Evolutionary conservation across 352 stramenopile species (phyloP).

Genomic region (Peronospora farinosa): DNA sequence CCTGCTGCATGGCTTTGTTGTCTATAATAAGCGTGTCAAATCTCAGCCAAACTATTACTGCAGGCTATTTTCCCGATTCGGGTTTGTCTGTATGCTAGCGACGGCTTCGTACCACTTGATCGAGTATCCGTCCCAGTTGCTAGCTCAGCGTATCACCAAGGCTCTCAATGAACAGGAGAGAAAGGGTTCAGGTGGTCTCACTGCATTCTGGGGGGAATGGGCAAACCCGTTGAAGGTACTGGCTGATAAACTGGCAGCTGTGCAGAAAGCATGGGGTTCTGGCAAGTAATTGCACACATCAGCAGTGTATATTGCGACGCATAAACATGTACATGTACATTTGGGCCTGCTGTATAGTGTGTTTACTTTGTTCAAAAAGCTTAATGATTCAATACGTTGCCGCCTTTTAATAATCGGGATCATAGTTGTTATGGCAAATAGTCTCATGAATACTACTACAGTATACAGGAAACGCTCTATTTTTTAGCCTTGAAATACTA

Average conservation of each 20-base stretch:
- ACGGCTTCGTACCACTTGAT: constrained; percentile 34
- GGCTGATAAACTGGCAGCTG: constrained; percentile 12
- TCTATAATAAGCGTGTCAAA: constrained; percentile 23
- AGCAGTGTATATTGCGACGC: constrained; percentile 11
- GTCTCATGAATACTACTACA: no score
- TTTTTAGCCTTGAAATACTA: no score
- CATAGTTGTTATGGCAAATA: no score
- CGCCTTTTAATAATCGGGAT: no score
- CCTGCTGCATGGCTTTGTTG: constrained; percentile 40
- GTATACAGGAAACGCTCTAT: no score
- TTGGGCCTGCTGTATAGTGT: no score
- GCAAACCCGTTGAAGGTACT: constrained; percentile 22
- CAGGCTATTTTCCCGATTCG: constrained; percentile 28
- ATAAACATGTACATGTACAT: background rate
- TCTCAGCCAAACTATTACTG: constrained; percentile 31
- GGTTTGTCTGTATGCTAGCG: constrained; percentile 24
- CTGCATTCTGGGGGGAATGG: constrained; percentile 22
- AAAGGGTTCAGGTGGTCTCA: constrained; percentile 15
- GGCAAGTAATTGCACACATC: constrained; percentile 13
- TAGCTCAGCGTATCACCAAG: constrained; percentile 37
- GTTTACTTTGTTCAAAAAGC: no score
- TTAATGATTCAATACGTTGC: no score
- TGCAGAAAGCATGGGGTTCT: constrained; percentile 16
- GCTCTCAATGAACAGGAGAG: constrained; percentile 23
- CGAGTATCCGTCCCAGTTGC: constrained; percentile 48